These are phyloP conservation scores for Epichloe baconii DNA, from an alignment of 2,329 filamentous ascomycete species.

Conservation along the genomic window DNA sequence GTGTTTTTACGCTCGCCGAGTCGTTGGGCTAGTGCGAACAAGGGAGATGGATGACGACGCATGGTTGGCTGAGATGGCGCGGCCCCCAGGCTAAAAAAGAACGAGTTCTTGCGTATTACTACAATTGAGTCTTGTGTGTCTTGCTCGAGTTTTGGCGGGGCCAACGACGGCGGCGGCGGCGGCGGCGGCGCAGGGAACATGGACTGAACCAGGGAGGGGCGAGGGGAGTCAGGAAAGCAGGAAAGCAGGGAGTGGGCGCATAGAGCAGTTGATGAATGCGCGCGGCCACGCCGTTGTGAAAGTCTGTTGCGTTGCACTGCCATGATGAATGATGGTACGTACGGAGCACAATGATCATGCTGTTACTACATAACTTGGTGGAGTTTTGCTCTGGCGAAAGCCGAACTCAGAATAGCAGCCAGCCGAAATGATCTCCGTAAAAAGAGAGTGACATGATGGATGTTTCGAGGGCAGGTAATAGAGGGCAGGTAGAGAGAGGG, in stretches of 20 bases:
- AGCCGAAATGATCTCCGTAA: background rate
- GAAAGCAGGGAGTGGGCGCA: background rate
- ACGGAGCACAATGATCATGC: background rate
- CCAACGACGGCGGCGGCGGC: background rate
- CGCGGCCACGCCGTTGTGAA: too few species aligned
- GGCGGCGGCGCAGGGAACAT: background rate
- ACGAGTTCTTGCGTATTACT: too few species aligned
- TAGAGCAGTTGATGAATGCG: too few species aligned
- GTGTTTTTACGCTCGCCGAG: background rate
- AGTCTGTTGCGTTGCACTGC: too few species aligned
- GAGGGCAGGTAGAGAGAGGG: too few species aligned
- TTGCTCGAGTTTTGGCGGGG: background rate
- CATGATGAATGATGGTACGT: too few species aligned
- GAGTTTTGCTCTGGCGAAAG: background rate
- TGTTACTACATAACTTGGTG: background rate
- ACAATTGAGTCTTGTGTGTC: background rate
- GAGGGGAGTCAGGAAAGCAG: background rate
- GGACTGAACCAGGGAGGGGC: background rate
- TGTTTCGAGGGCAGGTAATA: too few species aligned
- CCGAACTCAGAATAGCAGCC: background rate
- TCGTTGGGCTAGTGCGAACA: background rate
- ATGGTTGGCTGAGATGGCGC: constrained; percentile 22
- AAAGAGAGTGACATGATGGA: too few species aligned
- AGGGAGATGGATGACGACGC: constrained; percentile 18
- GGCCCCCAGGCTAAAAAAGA: constrained; percentile 8